Base-by-base conservation (phyloP, 371 early-diverging fungal species). In the Mortierella sp. region DNA sequence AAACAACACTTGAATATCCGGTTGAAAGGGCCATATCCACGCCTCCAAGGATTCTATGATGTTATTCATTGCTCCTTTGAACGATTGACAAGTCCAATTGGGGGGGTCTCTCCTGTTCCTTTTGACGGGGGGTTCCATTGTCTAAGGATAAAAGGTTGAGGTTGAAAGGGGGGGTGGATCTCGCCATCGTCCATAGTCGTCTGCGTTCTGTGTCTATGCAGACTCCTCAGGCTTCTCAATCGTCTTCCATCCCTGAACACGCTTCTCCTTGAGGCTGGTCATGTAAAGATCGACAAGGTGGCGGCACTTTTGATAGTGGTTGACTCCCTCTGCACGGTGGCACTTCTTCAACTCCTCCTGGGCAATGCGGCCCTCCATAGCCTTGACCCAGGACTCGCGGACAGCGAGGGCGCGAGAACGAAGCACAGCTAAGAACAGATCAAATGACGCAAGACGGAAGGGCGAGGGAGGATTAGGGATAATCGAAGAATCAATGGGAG, bases 321-420 rank as follows among this genome's bases (percentile, higher is more conserved):
- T 94, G 65, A 93, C 93, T 57, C 94, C 90, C 81, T 94, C 92
- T 50, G 89, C 86, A 61, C 82, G 83, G 81, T 91, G 90, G 81
- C 94, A 94, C 83, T 89, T 88, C 69, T 84, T 84, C 43, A 94
- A 80, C 78, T 89, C 86, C 55, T 92, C 82, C 67, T 90, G 86
- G 44, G 91, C 84, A 40, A 94, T 82, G 62, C 92, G 88, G 34
- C 89, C 86, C 81, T 93, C 92, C 92, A 93, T 92, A 45, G 88
- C 88, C 79, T 88, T 90, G 27, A 94, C 89, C 94, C 94, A 94
- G 65, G 91, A 84, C 65, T 92, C 92, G 50, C 93, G 91, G 67
- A 93, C 86, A 60, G 87, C 82, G 69, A 90, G 89, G 65, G 87
- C 89, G 54, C 91, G 89, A 60, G 91, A 91, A 60, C 89, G 89